Conservation (phyloP, 2,329 filamentous ascomycete species). For the Pseudogymnoascus sp. region DNA sequence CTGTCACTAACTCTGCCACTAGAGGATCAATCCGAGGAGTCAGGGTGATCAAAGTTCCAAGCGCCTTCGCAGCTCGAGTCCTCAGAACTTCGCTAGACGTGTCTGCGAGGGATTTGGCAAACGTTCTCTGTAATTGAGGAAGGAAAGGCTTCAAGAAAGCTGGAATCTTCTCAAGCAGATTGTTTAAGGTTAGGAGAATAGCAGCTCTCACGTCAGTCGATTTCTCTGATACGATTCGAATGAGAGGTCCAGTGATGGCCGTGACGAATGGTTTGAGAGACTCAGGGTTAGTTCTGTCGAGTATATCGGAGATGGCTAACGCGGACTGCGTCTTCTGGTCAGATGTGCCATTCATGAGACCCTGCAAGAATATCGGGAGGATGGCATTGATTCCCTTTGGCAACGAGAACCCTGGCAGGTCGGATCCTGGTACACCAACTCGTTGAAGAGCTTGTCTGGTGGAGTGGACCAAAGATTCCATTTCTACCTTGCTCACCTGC, state of each 20-base stretch:
- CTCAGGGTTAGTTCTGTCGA: conserved; percentile 82
- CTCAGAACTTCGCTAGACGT: conserved; percentile 82
- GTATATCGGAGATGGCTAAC: conserved; percentile 87
- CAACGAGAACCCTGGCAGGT: conserved; percentile 77
- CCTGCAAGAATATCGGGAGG: conserved; percentile 92
- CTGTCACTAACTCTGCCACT: conserved; percentile 86
- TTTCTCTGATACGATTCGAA: conserved; percentile 93
- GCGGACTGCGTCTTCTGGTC: conserved; percentile 90
- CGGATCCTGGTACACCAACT: conserved; percentile 76
- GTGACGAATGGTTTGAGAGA: conserved; percentile 91
- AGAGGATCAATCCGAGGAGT: conserved; percentile 93
- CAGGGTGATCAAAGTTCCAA: conserved; percentile 91
- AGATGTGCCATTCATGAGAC: conserved; percentile 88
- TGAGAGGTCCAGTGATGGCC: conserved; percentile 93
- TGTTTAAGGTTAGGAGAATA: conserved; percentile 89
- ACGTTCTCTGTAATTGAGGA: conserved; percentile 91
- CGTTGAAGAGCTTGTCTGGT: conserved; percentile 80
- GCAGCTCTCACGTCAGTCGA: conserved; percentile 94
- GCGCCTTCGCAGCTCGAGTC: conserved; percentile 79
- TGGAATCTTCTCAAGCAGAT: conserved; percentile 92
- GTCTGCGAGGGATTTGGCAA: conserved; percentile 91
- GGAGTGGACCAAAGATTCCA: conserved; percentile 84
- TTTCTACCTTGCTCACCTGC: conserved; percentile 88
- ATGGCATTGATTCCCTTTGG: conserved; percentile 97
- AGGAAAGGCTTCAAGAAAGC: conserved; percentile 92